Evolutionary conservation across 192 early-diverging fungal genomes (phyloP), one percentile per base, ranked within the genome.

Genomic region (Backusella morwellensis): DNA sequence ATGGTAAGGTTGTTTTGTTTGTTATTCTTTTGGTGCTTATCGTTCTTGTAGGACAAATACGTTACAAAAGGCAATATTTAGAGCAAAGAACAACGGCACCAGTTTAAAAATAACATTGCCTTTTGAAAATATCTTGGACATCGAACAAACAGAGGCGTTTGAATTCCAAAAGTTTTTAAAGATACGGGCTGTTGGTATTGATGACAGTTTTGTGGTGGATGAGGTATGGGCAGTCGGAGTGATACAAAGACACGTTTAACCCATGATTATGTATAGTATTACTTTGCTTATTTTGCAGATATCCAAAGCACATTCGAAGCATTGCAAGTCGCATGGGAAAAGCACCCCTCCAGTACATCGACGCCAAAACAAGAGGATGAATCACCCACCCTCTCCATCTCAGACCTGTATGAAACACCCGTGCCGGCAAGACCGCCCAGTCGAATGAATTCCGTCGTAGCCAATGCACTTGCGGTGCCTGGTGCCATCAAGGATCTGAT

Each of bases 231-330:
- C 32, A 32, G 32, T 32, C 32, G 32, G 32, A 32, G 3, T 32
- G 32, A 3, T 32, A 32, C 32, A 32, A 32, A 32, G 2, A 32
- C 2, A 32, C 2, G 32, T 32, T 32, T 32, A 32, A 32, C 32
- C 0, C 32, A 32, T 32, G 2, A 32, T 32, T 36, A 35, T 42
- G 8, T n/a, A 66, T 29, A 66, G 89, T 93, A 90, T 63, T 88
- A 86, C 41, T 93, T 93, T 77, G 86, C 91, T 4, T 91, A 90
- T 81, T 91, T 93, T 41, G 77, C 83, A 26, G 85, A 93, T 73
- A 85, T 85, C 14, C 71, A 81, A 3, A 67, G 54, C 21, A 81
- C 86, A 6, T 79, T 79, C 63, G 72, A 80, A 19, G 41, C 74
- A 14, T 35, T 90, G 15, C 73, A 76, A 47, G n/a, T 35, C 4